Conservation (phyloP, 768 basidiomycete genomes). For the Phanerochaete carnosa region DNA sequence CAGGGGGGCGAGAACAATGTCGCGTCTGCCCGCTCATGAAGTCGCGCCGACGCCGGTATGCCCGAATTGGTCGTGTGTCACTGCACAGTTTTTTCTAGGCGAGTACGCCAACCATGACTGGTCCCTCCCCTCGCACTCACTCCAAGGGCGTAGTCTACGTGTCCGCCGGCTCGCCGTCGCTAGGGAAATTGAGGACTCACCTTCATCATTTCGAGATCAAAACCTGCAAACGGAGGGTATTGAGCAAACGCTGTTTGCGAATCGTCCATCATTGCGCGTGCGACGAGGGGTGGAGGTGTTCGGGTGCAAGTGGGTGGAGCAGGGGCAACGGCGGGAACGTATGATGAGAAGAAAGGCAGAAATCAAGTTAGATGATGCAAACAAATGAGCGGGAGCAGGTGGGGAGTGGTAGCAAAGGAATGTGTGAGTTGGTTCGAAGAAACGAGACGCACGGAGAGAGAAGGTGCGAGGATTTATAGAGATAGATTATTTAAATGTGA, state of each 20-base stretch:
- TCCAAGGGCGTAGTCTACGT: neutral
- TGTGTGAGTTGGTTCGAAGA: slow-evolving; percentile 22
- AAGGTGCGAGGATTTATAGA: slow-evolving; percentile 15
- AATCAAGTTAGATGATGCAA: slow-evolving; percentile 40
- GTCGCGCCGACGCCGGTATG: neutral
- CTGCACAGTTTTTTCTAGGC: neutral
- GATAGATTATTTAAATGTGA: slow-evolving; percentile 20
- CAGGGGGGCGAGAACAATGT: neutral
- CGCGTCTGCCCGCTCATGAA: neutral
- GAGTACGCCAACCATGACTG: neutral
- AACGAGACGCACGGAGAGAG: slow-evolving; percentile 14
- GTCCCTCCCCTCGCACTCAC: neutral
- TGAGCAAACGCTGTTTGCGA: slow-evolving; percentile 68
- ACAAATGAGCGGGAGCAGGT: slow-evolving; percentile 17
- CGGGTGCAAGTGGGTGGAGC: slow-evolving; percentile 15
- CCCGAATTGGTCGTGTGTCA: neutral
- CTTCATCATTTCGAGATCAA: slow-evolving; percentile 95
- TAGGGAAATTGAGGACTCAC: slow-evolving; percentile 32
- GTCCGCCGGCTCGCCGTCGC: neutral
- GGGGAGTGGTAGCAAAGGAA: slow-evolving; percentile 23
- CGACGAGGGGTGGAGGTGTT: slow-evolving; percentile 12
- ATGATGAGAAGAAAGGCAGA: slow-evolving; percentile 39
- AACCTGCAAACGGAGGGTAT: slow-evolving; percentile 61
- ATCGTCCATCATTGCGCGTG: slow-evolving; percentile 57
- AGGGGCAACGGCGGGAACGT: slow-evolving; percentile 38